Evolutionary conservation across 352 stramenopile species (phyloP), one percentile per base, ranked within the genome.

Genomic region (Pythium apleroticum): DNA sequence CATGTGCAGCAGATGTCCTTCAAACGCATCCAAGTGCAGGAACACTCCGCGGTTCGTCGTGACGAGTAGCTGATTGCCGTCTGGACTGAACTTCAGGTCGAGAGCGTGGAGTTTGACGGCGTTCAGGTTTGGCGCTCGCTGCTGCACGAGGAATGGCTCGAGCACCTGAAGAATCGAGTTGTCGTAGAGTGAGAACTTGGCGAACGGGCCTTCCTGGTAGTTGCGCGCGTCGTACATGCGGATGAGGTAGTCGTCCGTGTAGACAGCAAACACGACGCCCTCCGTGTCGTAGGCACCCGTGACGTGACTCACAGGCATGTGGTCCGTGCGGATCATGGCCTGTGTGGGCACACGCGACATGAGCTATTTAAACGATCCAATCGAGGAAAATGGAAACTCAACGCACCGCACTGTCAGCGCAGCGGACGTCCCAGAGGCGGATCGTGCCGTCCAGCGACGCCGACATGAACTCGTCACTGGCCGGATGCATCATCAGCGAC

Each of bases 211-310:
- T 67, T 94, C 87, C 65, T 91, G 83, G 68, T 90, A 94, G 68
- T 94, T 94, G 48, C 87, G 84, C 27, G 87, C 87, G 64, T 96
- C 87, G 66, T 96, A 96, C 86, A 96, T 93, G 53, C 87, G 87
- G 52, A 96, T 86, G 57, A 96, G 74, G 63, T 89, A 75, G 66
- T 96, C 87, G 56, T 91, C 85, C 33, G 82, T 90, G 74, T 93
- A 94, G 24, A 94, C 87, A 24, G 73, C 87, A 69, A 96, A 96
- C 4, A 94, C 87, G 28, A 96, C 84, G 33, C 87, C 85, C 45
- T 94, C 86, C 25, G 84, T 82, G 59, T 96, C 87, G 77, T 93
- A 96, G 3, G 85, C 77, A 19, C 73, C 74, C 19, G 81, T 90
- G n/a, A 95, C 64, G 54, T 86, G 77, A 17, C 77, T 76, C 12